These are phyloP conservation scores for Neospermospora avenae DNA, from an alignment of 2,329 filamentous ascomycete species.

Conservation along the genomic window DNA sequence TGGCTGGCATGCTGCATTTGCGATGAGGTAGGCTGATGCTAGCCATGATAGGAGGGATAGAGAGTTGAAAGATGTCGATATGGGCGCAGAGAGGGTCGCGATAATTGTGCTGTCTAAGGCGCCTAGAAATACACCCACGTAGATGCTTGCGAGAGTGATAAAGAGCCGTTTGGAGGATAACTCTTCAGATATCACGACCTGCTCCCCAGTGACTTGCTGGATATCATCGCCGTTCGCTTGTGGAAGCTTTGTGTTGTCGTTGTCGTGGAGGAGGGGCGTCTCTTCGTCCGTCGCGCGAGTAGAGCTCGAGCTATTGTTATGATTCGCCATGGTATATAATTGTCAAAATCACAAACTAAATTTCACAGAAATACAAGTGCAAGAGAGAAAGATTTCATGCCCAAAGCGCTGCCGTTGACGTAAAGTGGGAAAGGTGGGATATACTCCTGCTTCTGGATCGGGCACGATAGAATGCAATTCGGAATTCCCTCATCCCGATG, in stretches of 20 bases:
- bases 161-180: conserved; percentile 47
- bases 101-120: conserved; percentile 77
- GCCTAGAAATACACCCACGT: conserved; percentile 60
- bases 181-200: conserved; percentile 45
- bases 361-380: background rate
- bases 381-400: conserved; percentile 9
- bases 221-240: conserved; percentile 3
- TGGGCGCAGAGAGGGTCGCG: conserved; percentile 79
- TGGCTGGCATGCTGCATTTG: conserved; percentile 83
- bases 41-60: conserved; percentile 84
- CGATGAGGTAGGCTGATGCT: conserved; percentile 81
- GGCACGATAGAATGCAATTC: background rate
- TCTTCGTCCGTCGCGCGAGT: conserved; percentile 28
- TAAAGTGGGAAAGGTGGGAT: conserved; percentile 9
- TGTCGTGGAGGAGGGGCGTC: conserved; percentile 30
- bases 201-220: conserved; percentile 13
- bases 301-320: background rate
- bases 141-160: conserved; percentile 54
- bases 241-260: conserved; percentile 8
- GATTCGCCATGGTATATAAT: background rate
- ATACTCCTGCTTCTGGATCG: conserved; percentile 4
- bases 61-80: conserved; percentile 78
- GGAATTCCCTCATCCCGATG: background rate
- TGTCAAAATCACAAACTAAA: background rate
- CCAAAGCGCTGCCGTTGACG: background rate